phyloP scores from a whole-genome alignment of 768 basidiomycete genomes.

The Tricholoma matsutake region DNA sequence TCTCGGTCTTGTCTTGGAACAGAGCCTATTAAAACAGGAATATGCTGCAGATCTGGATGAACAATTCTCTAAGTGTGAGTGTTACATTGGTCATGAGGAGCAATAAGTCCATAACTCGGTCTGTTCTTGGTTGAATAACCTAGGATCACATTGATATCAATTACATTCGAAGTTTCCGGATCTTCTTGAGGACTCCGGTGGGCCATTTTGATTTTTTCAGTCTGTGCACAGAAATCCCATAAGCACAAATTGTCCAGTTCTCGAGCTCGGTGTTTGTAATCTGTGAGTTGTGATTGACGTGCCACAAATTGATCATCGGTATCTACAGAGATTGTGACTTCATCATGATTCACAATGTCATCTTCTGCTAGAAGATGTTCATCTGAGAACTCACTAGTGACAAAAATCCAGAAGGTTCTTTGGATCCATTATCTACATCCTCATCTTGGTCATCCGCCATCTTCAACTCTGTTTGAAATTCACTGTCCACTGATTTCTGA shows the following conservation, averaged over 20 bases:
- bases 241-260: background rate
- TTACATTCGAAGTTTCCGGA: background rate
- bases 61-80: no score
- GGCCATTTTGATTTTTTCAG: no score
- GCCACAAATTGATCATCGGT: background rate
- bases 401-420: background rate
- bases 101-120: background rate
- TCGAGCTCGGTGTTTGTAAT: background rate
- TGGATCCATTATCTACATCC: background rate
- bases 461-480: background rate
- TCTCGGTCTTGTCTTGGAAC: no score
- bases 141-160: background rate
- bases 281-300: background rate
- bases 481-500: background rate
- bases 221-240: no score
- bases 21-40: no score
- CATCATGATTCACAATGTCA: background rate
- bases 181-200: no score
- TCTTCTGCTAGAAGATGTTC: background rate
- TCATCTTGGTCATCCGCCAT: background rate
- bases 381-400: background rate
- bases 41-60: no score
- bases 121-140: background rate
- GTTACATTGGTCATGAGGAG: conserved; percentile 18
- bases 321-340: background rate